A percentile compares a stretch with the other conserved stretches of the same genome.
These are phyloP conservation scores for Lasiodiplodia theobromae DNA, from an alignment of 2,329 filamentous ascomycete species.

Conservation along the genomic window DNA sequence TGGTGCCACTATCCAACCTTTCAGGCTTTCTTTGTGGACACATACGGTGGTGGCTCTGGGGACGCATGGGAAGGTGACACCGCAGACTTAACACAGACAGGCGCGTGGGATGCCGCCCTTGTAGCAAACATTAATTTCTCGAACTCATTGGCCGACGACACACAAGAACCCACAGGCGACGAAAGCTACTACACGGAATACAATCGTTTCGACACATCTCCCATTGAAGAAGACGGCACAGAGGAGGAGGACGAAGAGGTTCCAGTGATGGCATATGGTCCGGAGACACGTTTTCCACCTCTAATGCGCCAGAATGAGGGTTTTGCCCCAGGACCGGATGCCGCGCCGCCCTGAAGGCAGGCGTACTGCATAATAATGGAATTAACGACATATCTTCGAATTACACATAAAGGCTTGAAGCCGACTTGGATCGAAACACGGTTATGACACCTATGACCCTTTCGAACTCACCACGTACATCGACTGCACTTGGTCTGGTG, in stretches of 20 bases:
- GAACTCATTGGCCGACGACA: not conserved
- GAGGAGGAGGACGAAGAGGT: not conserved
- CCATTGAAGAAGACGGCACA: not conserved
- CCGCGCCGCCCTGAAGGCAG: not conserved
- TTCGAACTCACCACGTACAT: not conserved
- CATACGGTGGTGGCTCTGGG: not conserved
- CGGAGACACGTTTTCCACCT: not conserved
- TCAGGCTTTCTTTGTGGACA: slow-evolving; percentile 30
- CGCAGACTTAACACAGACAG: not conserved
- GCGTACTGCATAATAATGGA: not conserved
- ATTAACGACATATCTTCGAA: not conserved
- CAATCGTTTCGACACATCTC: not conserved
- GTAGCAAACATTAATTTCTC: slow-evolving; percentile 8
- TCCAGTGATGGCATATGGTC: slow-evolving; percentile 1
- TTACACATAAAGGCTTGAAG: not conserved
- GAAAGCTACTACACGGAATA: slow-evolving; percentile 13
- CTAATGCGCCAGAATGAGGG: not conserved
- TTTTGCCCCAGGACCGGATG: not conserved
- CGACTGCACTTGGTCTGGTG: not conserved
- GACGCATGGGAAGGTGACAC: not conserved
- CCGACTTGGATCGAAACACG: not conserved
- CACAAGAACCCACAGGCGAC: not conserved
- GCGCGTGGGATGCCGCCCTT: not conserved
- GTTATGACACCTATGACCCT: not conserved
- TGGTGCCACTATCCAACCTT: slow-evolving; percentile 21